Percentiles rank a stretch among this genome's conserved stretches.
phyloP scores from a whole-genome alignment of 148 eudicot species.

The Simmondsia chinensis region DNA sequence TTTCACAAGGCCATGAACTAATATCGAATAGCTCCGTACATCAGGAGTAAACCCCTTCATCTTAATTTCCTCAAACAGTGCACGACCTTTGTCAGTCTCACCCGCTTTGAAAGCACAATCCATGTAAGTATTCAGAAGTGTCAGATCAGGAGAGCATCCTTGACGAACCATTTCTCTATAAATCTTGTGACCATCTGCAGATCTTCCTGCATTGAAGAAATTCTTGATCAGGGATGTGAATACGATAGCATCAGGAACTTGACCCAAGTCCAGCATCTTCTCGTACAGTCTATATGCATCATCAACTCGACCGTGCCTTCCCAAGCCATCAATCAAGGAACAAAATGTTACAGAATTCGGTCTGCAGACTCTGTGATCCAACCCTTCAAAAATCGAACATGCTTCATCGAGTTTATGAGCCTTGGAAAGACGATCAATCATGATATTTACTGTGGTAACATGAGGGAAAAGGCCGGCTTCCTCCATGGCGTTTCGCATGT shows the following conservation, averaged over 20 bases:
- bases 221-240: conserved; percentile 79
- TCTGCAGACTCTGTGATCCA: conserved; percentile 65
- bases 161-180: conserved; percentile 82
- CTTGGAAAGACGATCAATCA: conserved; percentile 83
- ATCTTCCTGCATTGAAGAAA: conserved; percentile 63
- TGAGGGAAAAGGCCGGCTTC: conserved; percentile 62
- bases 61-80: conserved; percentile 77
- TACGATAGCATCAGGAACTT: conserved; percentile 55
- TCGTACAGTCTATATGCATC: conserved; percentile 85
- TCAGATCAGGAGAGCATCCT: conserved; percentile 66
- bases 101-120: conserved; percentile 92
- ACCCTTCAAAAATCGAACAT: conserved; percentile 54
- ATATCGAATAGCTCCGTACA: conserved; percentile 77
- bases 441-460: conserved; percentile 68
- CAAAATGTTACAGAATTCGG: conserved; percentile 75
- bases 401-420: conserved; percentile 72
- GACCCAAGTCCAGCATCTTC: conserved; percentile 68
- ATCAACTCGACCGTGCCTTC: conserved; percentile 67
- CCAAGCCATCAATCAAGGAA: conserved; percentile 82
- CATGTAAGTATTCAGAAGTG: conserved; percentile 84
- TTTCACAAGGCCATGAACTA: conserved; percentile 81
- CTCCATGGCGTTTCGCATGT: conserved; percentile 60
- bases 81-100: conserved; percentile 72
- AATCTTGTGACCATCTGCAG: conserved; percentile 80
- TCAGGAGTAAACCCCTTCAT: conserved; percentile 56